A percentile compares a stretch with the other conserved stretches of the same genome.
Conservation (phyloP, 2,329 filamentous ascomycete species). For the Akanthomyces dipterigenus region DNA sequence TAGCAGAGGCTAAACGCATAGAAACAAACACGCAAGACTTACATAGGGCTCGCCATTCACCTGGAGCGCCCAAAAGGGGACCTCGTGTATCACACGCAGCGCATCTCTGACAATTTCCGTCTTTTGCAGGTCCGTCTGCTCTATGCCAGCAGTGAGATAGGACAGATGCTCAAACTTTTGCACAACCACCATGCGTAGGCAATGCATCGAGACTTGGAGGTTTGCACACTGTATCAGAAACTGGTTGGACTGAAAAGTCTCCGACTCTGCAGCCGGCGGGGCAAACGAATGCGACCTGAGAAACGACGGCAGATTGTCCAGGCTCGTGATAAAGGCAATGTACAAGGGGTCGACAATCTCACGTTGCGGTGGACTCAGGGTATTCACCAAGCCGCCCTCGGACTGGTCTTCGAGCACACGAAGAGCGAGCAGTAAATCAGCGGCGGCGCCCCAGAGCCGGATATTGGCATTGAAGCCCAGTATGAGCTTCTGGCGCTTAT, state of each 20-base stretch:
- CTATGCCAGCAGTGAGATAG: conserved; percentile 23
- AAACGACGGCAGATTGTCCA: conserved; percentile 31
- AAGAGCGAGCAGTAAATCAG: conserved; percentile 32
- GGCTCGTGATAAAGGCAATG: conserved; percentile 33
- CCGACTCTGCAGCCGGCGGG: conserved; percentile 10
- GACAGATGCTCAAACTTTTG: conserved; percentile 29
- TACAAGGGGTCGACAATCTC: conserved; percentile 29
- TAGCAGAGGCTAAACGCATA: background rate
- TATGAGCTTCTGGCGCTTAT: conserved; percentile 20
- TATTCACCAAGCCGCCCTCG: background rate
- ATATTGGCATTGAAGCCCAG: conserved; percentile 37
- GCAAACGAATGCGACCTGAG: conserved; percentile 25
- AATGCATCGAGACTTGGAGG: conserved; percentile 33
- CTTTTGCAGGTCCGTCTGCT: conserved; percentile 28
- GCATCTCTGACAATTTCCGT: conserved; percentile 39
- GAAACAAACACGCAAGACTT: conserved; percentile 12
- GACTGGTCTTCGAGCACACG: conserved; percentile 24
- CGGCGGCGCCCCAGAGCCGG: conserved; percentile 33
- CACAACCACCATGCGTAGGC: conserved; percentile 34
- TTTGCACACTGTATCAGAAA: conserved; percentile 34
- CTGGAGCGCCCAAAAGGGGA: conserved; percentile 35
- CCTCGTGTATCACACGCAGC: conserved; percentile 31
- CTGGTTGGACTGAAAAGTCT: conserved; percentile 22
- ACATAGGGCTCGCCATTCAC: conserved; percentile 35
- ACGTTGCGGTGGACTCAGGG: conserved; percentile 21